A percentile compares a stretch with the other conserved stretches of the same genome.
These are phyloP conservation scores for Leptographium lundbergii DNA, from an alignment of 2,329 filamentous ascomycete species.

Conservation along the genomic window DNA sequence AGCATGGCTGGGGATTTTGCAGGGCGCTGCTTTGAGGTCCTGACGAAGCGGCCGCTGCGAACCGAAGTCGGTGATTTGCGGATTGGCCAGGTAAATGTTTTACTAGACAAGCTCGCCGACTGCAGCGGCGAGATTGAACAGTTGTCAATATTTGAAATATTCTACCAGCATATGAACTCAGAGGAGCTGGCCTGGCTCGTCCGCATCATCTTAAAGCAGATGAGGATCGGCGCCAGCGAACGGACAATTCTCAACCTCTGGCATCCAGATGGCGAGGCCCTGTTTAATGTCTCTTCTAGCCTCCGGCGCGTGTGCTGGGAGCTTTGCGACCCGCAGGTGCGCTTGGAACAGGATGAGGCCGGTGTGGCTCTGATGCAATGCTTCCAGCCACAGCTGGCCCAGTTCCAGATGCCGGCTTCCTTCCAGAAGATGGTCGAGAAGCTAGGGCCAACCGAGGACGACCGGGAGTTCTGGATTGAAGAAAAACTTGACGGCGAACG, in stretches of 20 bases:
- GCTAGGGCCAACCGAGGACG: slow-evolving; percentile 51
- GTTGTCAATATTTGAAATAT: slow-evolving; percentile 63
- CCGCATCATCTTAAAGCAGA: slow-evolving; percentile 75
- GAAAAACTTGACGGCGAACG: slow-evolving; percentile 95
- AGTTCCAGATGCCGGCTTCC: slow-evolving; percentile 69
- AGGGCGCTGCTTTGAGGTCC: slow-evolving; percentile 72
- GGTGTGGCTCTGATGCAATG: slow-evolving; percentile 81
- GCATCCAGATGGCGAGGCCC: slow-evolving; percentile 63
- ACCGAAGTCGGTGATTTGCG: slow-evolving; percentile 64
- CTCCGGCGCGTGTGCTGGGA: slow-evolving; percentile 92
- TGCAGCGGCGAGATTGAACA: slow-evolving; percentile 76
- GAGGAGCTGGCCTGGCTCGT: slow-evolving; percentile 93
- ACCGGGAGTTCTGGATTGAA: slow-evolving; percentile 86
- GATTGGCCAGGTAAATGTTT: slow-evolving; percentile 79
- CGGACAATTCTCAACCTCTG: slow-evolving; percentile 75
- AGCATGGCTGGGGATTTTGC: slow-evolving; percentile 83
- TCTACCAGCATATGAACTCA: slow-evolving; percentile 85
- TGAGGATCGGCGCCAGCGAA: slow-evolving; percentile 67
- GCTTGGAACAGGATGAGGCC: slow-evolving; percentile 62
- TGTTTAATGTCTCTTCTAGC: slow-evolving; percentile 87
- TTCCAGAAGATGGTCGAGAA: slow-evolving; percentile 69
- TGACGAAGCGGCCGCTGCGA: slow-evolving; percentile 71
- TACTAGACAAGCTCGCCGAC: slow-evolving; percentile 65
- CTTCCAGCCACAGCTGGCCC: slow-evolving; percentile 89
- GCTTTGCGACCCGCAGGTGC: slow-evolving; percentile 57